Evolutionary conservation across 257 asterid genomes (phyloP), one percentile per base, ranked within the genome.

Genomic region (Nicotiana obtusifolia): DNA sequence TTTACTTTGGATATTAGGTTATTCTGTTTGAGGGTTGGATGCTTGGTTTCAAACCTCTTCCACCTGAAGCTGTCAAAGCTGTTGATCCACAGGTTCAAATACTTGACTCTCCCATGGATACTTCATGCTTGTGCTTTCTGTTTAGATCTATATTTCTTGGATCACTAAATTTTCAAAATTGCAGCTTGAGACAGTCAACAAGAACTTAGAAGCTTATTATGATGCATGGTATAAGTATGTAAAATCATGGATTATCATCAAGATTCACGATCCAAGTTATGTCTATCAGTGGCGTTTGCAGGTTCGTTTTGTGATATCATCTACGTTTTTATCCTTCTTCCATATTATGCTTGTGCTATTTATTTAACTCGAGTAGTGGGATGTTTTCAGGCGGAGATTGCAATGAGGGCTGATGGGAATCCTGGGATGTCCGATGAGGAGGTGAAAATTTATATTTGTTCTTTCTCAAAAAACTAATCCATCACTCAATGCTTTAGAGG

Each of bases 1-100:
- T 76, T 26, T 77, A 28, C 81, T 75, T 30, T 69, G 83, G 20
- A 22, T 87, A 17, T 76, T 88, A 96, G 99, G 99, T 91, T 60
- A 84, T 96, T 78, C 86, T 96, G 78, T 96, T 96, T 57, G 99
- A 96, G 89, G 99, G 98, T 79, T 96, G 99, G 99, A 96, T 96
- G 99, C 99, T 96, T 82, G 99, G 98, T 80, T 96, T 96, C 83
- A 96, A 91, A 88, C 98, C 98, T 13, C 86, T 96, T 75, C 94
- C 97, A n/a, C 78, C 62, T 60, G 92, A 88, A 81, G 91, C 81
- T 30, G 97, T 96, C 86, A 92, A 91, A 86, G 91, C 94, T 68
- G 92, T 93, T 75, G 97, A 96, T 91, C 97, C 93, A 59, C 99
- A 96, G 97, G 99, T 94, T 83, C 76, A 19, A 69, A 16, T 71